These are phyloP conservation scores for Leccinum griseonigrum DNA, from an alignment of 1,284 basidiomycete species.

Conservation along the genomic window DNA sequence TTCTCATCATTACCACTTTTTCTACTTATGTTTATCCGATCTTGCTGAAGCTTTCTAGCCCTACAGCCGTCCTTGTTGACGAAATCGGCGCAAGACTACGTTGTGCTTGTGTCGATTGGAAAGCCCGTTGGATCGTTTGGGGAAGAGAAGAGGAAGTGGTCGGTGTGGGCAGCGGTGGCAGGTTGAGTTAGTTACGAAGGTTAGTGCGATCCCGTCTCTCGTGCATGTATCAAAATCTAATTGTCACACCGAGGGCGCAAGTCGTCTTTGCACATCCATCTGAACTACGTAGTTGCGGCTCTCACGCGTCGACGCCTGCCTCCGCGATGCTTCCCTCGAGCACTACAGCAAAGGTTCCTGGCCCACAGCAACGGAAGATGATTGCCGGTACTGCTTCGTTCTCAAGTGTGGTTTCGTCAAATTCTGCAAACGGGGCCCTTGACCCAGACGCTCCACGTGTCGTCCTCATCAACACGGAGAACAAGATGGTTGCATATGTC, in stretches of 20 bases:
- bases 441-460: constrained; percentile 72
- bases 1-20: constrained; percentile 89
- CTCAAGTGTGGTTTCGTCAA: not conserved
- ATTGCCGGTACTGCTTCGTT: constrained; percentile 40
- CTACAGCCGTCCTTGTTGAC: constrained; percentile 69
- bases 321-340: constrained; percentile 29
- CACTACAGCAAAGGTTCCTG: constrained; percentile 38
- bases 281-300: constrained; percentile 88
- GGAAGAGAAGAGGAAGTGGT: constrained; percentile 94
- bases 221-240: not conserved
- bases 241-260: constrained; percentile 54
- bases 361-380: constrained; percentile 20
- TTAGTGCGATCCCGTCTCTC: constrained; percentile 27
- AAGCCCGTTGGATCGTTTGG: constrained; percentile 73
- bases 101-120: constrained; percentile 80
- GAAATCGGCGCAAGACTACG: constrained; percentile 84
- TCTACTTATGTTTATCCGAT: constrained; percentile 78
- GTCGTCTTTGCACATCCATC: constrained; percentile 66
- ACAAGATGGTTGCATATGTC: constrained; percentile 87
- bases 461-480: constrained; percentile 89
- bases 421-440: constrained; percentile 41
- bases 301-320: constrained; percentile 37
- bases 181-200: constrained; percentile 88
- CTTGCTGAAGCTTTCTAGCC: constrained; percentile 72
- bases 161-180: constrained; percentile 78